phyloP scores from a whole-genome alignment of 768 basidiomycete genomes.

The Goffeauzyma gilvescens region DNA sequence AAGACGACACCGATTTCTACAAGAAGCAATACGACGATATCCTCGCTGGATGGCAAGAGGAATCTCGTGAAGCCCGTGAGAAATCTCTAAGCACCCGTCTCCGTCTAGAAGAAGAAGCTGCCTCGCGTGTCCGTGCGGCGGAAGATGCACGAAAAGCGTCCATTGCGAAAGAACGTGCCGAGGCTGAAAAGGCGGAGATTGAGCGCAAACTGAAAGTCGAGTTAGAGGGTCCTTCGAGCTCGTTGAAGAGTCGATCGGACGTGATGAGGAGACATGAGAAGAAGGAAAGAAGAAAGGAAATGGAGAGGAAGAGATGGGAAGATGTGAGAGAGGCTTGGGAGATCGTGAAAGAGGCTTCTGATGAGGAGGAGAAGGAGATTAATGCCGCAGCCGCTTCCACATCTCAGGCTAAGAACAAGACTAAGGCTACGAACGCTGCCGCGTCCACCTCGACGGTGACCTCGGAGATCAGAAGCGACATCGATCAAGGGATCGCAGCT shows the following conservation, averaged over 20 bases:
- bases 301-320: constrained; percentile 18
- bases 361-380: background rate
- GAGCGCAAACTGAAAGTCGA: constrained; percentile 12
- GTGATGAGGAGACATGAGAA: constrained; percentile 15
- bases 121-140: constrained; percentile 11
- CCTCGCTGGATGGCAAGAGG: constrained; percentile 6
- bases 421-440: too few relatives aligned
- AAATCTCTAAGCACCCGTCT: constrained; percentile 20
- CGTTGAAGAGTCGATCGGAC: constrained; percentile 13
- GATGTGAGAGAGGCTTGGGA: constrained; percentile 26
- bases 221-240: constrained; percentile 9
- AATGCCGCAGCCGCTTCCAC: background rate
- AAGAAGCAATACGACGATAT: constrained; percentile 8
- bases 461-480: background rate
- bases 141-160: constrained; percentile 8
- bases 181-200: constrained; percentile 14
- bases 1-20: constrained; percentile 5
- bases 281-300: constrained; percentile 13
- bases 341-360: constrained; percentile 8
- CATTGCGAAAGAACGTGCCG: constrained; percentile 3
- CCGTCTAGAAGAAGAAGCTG: constrained; percentile 17
- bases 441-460: constrained; percentile 15
- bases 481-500: constrained; percentile 3
- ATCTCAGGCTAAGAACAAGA: background rate
- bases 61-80: constrained; percentile 21